Conservation (phyloP, 2,329 filamentous ascomycete species). For the Raffaelea arxii region DNA sequence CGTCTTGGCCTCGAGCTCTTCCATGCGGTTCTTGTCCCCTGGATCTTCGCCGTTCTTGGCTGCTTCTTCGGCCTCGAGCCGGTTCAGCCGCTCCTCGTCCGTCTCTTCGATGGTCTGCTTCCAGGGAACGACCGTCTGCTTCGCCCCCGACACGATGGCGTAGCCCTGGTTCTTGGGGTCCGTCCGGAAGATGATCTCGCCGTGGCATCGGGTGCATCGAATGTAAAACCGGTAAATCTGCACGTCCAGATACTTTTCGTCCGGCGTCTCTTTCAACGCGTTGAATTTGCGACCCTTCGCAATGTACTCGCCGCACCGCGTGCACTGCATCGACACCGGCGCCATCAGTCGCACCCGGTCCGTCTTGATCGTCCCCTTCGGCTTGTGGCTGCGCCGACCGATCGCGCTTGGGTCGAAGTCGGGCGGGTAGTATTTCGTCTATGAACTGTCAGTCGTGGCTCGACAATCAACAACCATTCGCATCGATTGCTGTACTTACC, state of each 20-base stretch:
- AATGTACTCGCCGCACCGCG: conserved; percentile 21
- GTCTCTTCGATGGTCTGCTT: conserved; percentile 61
- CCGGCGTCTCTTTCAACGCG: conserved; percentile 82
- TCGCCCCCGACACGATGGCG: conserved; percentile 65
- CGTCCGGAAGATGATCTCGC: conserved; percentile 86
- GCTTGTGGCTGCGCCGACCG: conserved; percentile 48
- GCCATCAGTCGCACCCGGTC: conserved; percentile 88
- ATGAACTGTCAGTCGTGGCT: neutral
- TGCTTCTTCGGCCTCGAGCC: conserved; percentile 67
- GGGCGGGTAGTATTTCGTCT: conserved; percentile 37
- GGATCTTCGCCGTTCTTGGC: conserved; percentile 28
- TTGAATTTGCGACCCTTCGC: conserved; percentile 78
- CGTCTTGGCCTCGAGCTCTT: conserved; percentile 88
- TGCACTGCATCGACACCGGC: conserved; percentile 71
- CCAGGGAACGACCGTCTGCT: conserved; percentile 93
- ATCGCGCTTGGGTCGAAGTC: conserved; percentile 89
- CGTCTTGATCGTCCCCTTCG: conserved; percentile 66
- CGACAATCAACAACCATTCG: neutral
- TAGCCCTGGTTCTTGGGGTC: conserved; percentile 91
- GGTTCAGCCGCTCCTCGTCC: conserved; percentile 76
- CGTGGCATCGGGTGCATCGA: conserved; percentile 74
- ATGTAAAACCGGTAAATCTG: conserved; percentile 87
- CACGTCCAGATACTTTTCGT: conserved; percentile 82
- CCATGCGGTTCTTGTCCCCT: conserved; percentile 84
- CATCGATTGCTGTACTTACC: conserved; percentile 5